Conservation (phyloP, 2,329 filamentous ascomycete species). For the Aureobasidium leucospermi region DNA sequence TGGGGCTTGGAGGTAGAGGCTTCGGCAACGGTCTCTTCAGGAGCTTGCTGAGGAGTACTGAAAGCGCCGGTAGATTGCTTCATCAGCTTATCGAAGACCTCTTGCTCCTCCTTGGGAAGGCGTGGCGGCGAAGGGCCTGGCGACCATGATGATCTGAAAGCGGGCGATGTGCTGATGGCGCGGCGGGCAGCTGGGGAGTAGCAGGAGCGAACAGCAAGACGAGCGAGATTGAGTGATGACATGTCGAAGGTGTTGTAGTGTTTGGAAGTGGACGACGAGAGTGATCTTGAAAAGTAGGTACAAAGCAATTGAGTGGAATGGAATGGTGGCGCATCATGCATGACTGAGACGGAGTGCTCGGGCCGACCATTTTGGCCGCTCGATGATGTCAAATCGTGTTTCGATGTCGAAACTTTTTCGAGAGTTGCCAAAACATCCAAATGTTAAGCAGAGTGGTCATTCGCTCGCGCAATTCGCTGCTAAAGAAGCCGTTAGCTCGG, state of each 20-base stretch:
- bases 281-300: background rate
- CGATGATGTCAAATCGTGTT: background rate
- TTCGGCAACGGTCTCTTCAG: constrained; percentile 29
- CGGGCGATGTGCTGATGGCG: constrained; percentile 35
- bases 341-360: background rate
- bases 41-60: constrained; percentile 52
- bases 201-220: constrained; percentile 11
- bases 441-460: background rate
- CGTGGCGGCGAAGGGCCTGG: constrained; percentile 67
- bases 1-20: constrained; percentile 19
- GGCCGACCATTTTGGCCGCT: constrained; percentile 10
- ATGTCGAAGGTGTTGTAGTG: background rate
- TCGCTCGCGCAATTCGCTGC: background rate
- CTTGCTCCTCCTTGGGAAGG: constrained; percentile 81
- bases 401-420: background rate
- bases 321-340: background rate
- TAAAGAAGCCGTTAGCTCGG: background rate
- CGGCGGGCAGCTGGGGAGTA: constrained; percentile 17
- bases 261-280: background rate
- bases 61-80: constrained; percentile 67
- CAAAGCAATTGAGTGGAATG: background rate
- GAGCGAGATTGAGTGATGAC: constrained; percentile 10
- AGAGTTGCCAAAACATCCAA: background rate
- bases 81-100: constrained; percentile 83
- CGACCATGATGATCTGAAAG: constrained; percentile 30